These are phyloP conservation scores for Trichosanthes truncata DNA, from an alignment of 306 rosid species.

Conservation along the genomic window DNA sequence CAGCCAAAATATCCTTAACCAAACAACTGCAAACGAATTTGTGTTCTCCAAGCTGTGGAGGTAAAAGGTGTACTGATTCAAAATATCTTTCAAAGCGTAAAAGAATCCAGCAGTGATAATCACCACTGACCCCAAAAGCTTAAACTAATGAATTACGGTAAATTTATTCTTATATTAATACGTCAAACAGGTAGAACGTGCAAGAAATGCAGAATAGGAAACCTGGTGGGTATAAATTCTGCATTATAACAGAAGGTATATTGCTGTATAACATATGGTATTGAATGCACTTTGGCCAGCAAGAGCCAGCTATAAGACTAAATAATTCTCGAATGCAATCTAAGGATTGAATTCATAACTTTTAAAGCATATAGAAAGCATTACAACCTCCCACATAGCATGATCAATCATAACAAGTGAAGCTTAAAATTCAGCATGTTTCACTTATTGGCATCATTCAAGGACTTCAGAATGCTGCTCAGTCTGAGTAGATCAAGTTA, in stretches of 20 bases:
- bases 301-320: neutral
- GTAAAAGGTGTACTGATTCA: neutral
- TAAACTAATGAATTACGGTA: neutral
- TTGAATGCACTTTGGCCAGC: neutral
- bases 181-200: neutral
- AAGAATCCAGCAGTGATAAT: neutral
- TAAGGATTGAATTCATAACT: constrained; percentile 9
- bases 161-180: neutral
- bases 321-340: neutral
- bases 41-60: neutral
- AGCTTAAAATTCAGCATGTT: constrained; percentile 11
- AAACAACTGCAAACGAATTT: neutral
- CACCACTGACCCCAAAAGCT: neutral
- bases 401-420: constrained; percentile 6
- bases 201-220: neutral
- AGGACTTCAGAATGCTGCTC: neutral
- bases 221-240: neutral
- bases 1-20: neutral
- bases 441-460: constrained; percentile 10
- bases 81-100: neutral
- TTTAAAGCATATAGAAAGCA: neutral
- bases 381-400: neutral
- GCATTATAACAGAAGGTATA: neutral
- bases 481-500: constrained; percentile 1
- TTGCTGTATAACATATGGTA: neutral